These are phyloP conservation scores for Chondrus crispus DNA, from an alignment of 23 red algal species.

Conservation along the genomic window DNA sequence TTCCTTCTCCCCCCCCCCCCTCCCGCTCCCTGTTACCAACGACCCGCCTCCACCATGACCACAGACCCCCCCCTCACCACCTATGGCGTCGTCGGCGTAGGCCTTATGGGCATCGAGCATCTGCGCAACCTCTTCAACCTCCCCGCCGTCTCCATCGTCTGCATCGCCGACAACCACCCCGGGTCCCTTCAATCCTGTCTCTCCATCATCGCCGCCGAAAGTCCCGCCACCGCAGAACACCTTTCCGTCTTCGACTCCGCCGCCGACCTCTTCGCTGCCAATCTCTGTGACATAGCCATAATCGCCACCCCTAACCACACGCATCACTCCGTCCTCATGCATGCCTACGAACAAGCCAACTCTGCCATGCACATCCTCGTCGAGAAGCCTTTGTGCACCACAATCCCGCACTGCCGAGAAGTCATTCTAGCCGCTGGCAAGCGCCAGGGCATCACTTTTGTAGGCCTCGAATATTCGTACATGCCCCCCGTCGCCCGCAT, in stretches of 20 bases:
- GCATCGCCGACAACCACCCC: slow-evolving; percentile 54
- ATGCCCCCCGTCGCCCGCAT: slow-evolving; percentile 59
- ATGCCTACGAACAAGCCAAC: background rate
- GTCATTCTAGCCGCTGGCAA: slow-evolving; percentile 6
- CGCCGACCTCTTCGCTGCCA: slow-evolving; percentile 25
- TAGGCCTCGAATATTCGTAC: slow-evolving; percentile 73
- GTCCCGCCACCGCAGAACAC: background rate
- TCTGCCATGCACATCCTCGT: slow-evolving; percentile 57
- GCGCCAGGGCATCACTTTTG: slow-evolving; percentile 39
- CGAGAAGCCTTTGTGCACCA: slow-evolving; percentile 74
- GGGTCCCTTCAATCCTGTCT: slow-evolving; percentile 20
- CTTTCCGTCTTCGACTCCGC: slow-evolving; percentile 3
- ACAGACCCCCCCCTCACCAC: background rate
- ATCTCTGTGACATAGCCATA: slow-evolving; percentile 53
- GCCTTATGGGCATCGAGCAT: slow-evolving; percentile 72
- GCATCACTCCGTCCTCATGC: slow-evolving; percentile 33
- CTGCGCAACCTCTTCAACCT: slow-evolving; percentile 45
- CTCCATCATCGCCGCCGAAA: background rate
- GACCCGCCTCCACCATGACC: too few relatives aligned
- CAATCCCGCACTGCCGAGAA: slow-evolving; percentile 53
- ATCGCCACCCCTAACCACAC: slow-evolving; percentile 70
- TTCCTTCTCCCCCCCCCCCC: background rate
- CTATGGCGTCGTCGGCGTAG: slow-evolving; percentile 64
- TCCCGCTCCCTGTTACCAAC: background rate
- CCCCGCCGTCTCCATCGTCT: slow-evolving; percentile 3